Percentiles rank a stretch among this genome's conserved stretches.
Evolutionary conservation across 495 filamentous ascomycete genomes (phyloP).

Genomic region (Xeromyces bisporus): DNA sequence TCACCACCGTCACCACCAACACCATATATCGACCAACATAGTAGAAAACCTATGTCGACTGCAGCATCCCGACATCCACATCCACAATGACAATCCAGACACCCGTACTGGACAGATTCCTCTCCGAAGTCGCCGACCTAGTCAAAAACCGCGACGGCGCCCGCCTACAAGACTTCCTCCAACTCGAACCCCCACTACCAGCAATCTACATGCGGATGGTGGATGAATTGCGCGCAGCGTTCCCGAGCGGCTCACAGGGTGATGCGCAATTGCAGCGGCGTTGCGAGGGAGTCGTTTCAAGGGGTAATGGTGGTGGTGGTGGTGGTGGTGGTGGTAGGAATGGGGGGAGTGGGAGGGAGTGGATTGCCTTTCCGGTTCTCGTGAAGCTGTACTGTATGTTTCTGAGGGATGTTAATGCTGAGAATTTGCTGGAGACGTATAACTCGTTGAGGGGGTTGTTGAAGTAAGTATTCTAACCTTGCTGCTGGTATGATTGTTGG

Average conservation of each 20-base stretch:
- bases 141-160: slow-evolving; percentile 36
- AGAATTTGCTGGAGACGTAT: slow-evolving; percentile 59
- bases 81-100: slow-evolving; percentile 19
- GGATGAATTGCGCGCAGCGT: slow-evolving; percentile 41
- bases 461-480: slow-evolving; percentile 42
- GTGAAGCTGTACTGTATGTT: slow-evolving; percentile 65
- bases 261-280: slow-evolving; percentile 40
- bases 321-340: no score
- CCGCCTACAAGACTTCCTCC: slow-evolving; percentile 38
- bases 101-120: slow-evolving; percentile 38
- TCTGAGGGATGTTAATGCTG: slow-evolving; percentile 58
- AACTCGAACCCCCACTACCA: slow-evolving; percentile 47
- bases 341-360: no score
- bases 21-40: no score
- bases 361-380: slow-evolving; percentile 60
- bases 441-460: slow-evolving; percentile 51
- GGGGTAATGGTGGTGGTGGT: slow-evolving; percentile 39
- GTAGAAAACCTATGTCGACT: no score
- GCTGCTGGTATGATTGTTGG: no score
- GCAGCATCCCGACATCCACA: no score
- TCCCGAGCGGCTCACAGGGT: slow-evolving; percentile 29
- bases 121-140: slow-evolving; percentile 34
- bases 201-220: slow-evolving; percentile 52
- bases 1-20: no score
- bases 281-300: slow-evolving; percentile 39